Base-by-base conservation (phyloP, 768 basidiomycete species). In the Kwoniella sp. region DNA sequence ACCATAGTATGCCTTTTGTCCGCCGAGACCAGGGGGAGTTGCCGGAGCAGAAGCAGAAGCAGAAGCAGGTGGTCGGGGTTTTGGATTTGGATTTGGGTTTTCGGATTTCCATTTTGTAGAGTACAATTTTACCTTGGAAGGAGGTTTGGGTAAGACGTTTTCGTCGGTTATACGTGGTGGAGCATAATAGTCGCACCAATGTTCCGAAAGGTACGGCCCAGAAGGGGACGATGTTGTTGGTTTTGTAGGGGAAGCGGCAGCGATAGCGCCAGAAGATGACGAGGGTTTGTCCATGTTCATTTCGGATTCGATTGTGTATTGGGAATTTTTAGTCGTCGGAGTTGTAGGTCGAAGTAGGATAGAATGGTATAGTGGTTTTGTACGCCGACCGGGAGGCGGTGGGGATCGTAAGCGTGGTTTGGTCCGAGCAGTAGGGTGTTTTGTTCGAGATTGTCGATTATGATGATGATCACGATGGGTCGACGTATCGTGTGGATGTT, bases 61-160 rank as follows among this genome's bases (percentile, higher is more conserved):
- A n/a, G n/a, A n/a, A n/a, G n/a, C n/a, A n/a, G n/a, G n/a, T n/a
- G n/a, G n/a, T n/a, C n/a, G 44, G 24, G 36, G 15, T 25, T 55
- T 37, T 15, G 64, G 37, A 69, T 69, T 73, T 2, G 59, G 67
- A 60, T 73, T 73, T 21, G 67, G 67, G 53, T 74, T 67, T 37
- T 55, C 68, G 30, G 12, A 40, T 74, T 74, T 69, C 72, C 72
- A 71, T 74, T 74, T 71, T 22, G 72, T 68, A 17, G 69, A 63
- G 56, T 64, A 74, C 7, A 47, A 48, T 40, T 58, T 60, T 37
- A 63, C 29, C 17, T 55, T 59, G n/a, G 50, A 24, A 1, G 59
- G 57, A 8, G 69, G 67, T 71, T 71, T 71, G 21, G 72, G 70
- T 17, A 65, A 37, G 33, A 59, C 44, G 1, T 46, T 22, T 3